phyloP scores from a whole-genome alignment of 2,329 filamentous ascomycete genomes.

The Dothistroma septosporum region DNA sequence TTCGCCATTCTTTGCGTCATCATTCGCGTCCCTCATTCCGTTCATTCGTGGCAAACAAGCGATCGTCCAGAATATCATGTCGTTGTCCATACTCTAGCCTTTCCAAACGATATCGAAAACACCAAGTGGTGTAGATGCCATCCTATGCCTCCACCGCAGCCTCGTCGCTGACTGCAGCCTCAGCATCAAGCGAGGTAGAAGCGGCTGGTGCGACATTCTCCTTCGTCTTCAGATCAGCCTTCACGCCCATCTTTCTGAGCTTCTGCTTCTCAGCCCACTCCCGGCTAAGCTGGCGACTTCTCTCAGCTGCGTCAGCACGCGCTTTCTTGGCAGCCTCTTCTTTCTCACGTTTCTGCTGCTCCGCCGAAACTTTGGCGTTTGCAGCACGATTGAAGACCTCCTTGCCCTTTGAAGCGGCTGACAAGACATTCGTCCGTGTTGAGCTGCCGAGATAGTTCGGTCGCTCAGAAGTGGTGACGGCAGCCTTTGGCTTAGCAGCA shows the following conservation, averaged over 20 bases:
- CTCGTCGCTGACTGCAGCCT: neutral
- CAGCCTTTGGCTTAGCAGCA: slow-evolving; percentile 1
- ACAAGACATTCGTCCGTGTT: neutral
- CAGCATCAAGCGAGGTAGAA: neutral
- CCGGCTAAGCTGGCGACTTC: slow-evolving; percentile 41
- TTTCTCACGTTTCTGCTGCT: slow-evolving; percentile 42
- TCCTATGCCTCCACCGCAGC: neutral
- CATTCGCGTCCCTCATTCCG: neutral
- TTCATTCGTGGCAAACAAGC: too few species aligned
- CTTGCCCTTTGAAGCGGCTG: slow-evolving; percentile 38
- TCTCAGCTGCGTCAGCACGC: slow-evolving; percentile 44
- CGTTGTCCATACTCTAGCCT: too few species aligned
- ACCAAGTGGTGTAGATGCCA: neutral
- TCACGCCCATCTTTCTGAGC: slow-evolving; percentile 28
- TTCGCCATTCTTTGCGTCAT: neutral
- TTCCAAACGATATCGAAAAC: neutral
- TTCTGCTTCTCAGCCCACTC: slow-evolving; percentile 50
- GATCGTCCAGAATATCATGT: too few species aligned
- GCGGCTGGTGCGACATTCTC: neutral
- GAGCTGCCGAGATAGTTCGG: neutral
- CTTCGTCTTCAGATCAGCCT: slow-evolving; percentile 1
- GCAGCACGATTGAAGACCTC: slow-evolving; percentile 46
- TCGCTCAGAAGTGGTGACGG: neutral
- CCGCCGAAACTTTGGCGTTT: slow-evolving; percentile 39
- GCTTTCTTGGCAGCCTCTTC: slow-evolving; percentile 48